Evolutionary conservation across 371 early-diverging fungal species (phyloP).

Genomic region (Rhizopus delemar): DNA sequence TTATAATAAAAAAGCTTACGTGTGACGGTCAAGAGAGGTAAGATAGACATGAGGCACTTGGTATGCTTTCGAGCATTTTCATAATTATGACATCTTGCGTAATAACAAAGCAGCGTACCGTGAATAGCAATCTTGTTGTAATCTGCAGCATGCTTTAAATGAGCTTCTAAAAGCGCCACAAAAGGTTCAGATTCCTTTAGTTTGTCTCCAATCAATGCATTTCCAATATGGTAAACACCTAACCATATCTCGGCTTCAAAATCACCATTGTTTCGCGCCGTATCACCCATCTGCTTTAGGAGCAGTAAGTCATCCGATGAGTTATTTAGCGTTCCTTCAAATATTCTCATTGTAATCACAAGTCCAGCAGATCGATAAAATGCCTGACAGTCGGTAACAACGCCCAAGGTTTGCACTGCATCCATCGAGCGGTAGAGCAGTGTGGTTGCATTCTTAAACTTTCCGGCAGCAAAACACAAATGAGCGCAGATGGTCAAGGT

Average conservation of each 20-base stretch:
- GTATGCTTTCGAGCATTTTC: slow-evolving; percentile 31
- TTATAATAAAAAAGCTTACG: slow-evolving; percentile 23
- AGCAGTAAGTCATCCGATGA: slow-evolving; percentile 48
- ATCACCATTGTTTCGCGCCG: slow-evolving; percentile 48
- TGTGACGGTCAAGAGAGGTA: slow-evolving; percentile 44
- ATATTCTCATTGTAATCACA: slow-evolving; percentile 53
- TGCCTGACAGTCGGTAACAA: slow-evolving; percentile 54
- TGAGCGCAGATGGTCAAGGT: slow-evolving; percentile 49
- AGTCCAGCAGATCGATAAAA: slow-evolving; percentile 58
- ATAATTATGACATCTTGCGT: slow-evolving; percentile 36
- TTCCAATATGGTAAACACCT: slow-evolving; percentile 43
- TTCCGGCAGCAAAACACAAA: slow-evolving; percentile 57
- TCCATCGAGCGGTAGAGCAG: slow-evolving; percentile 49
- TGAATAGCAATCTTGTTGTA: slow-evolving; percentile 50
- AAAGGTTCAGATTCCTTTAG: slow-evolving; percentile 42
- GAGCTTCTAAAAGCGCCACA: slow-evolving; percentile 39
- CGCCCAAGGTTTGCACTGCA: slow-evolving; percentile 52
- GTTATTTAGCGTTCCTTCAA: slow-evolving; percentile 53
- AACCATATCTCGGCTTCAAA: slow-evolving; percentile 51
- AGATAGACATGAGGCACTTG: slow-evolving; percentile 22
- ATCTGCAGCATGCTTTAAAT: slow-evolving; percentile 33
- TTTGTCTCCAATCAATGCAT: slow-evolving; percentile 38
- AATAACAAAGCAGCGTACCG: slow-evolving; percentile 44
- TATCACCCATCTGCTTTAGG: slow-evolving; percentile 49
- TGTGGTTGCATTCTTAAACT: slow-evolving; percentile 42